Evolutionary conservation across 2,329 filamentous ascomycete genomes (phyloP), one percentile per base, ranked within the genome.

Genomic region (Drechmeria coniospora): DNA sequence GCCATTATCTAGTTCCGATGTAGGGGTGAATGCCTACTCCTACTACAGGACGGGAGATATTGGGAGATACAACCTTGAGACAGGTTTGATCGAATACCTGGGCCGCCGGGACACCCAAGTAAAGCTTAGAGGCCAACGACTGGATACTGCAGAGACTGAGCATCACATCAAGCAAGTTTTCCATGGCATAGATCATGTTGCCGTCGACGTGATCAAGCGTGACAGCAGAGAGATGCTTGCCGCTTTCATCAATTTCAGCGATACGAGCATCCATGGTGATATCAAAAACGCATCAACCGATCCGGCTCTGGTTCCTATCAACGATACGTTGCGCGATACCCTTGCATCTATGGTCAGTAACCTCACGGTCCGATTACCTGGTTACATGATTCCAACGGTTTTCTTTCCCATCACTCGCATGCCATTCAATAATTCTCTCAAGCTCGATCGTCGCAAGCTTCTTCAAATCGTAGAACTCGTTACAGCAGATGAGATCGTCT

Each of bases 51-150:
- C 41, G 2, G 41, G 41, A 7, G 41, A 44, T 23, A 23, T 37
- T 15, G 40, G 36, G 2, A 26, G 43, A 23, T 60, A 59, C 18
- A 43, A 53, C 21, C 38, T 25, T 4, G 36, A 41, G 8, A 27
- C 19, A 16, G 39, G 37, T 9, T 29, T 22, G 12, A 26, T 45
- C 8, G 28, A 32, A 3, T 41, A 36, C 27, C 21, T 39, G 11
- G 36, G 44, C 20, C 36, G 43, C 2, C 36, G 35, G 11, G 43
- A 49, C 24, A 27, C 31, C 7, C 42, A 48, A 22, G 36, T 47
- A 24, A 49, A 49, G 32, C 27, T 48, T n/a, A 36, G 36, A 5
- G 43, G 45, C 10, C 41, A 47, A 15, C 36, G 43, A 21, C 26
- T 37, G 6, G 29, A 31, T 17, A 20, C 22, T 4, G 27, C 21